These are phyloP conservation scores for Boletellus emodensis DNA, from an alignment of 768 basidiomycete species.

Conservation along the genomic window DNA sequence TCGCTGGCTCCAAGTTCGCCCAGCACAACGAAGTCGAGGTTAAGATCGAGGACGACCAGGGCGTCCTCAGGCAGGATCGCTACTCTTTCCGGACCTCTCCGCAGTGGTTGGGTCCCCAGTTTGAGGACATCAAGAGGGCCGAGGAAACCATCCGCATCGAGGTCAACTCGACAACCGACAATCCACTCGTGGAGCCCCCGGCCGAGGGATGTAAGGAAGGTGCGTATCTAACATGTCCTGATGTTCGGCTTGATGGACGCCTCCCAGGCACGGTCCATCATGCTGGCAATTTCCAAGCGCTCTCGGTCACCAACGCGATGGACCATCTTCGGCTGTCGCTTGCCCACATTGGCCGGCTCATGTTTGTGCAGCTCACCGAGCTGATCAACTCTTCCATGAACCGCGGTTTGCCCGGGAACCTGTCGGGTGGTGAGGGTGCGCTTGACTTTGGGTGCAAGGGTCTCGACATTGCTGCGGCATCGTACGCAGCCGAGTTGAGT, in stretches of 20 bases:
- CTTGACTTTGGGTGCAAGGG: constrained; percentile 83
- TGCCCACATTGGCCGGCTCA: constrained; percentile 66
- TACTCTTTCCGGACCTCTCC: constrained; percentile 64
- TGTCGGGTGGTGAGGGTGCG: constrained; percentile 76
- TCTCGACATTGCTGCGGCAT: constrained; percentile 77
- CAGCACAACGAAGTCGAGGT: constrained; percentile 70
- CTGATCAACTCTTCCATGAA: constrained; percentile 58
- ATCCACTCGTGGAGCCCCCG: constrained; percentile 80
- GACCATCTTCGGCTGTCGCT: constrained; percentile 76
- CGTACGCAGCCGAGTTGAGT: constrained; percentile 79
- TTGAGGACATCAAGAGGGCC: constrained; percentile 72
- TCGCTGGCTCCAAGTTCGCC: constrained; percentile 68
- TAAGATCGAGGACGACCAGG: constrained; percentile 66
- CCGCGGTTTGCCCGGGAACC: constrained; percentile 75
- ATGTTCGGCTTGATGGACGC: neutral
- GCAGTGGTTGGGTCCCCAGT: constrained; percentile 83
- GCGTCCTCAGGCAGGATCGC: constrained; percentile 76
- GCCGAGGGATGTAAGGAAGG: constrained; percentile 44
- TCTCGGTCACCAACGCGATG: constrained; percentile 82
- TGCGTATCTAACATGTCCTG: neutral
- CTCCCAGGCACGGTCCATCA: constrained; percentile 56
- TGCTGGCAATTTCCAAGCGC: constrained; percentile 89
- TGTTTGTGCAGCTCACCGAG: constrained; percentile 61
- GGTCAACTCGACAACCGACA: constrained; percentile 87
- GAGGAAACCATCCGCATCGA: constrained; percentile 64